Base-by-base conservation (phyloP, 805 yeast genomes). In the Starmerella floris region DNA sequence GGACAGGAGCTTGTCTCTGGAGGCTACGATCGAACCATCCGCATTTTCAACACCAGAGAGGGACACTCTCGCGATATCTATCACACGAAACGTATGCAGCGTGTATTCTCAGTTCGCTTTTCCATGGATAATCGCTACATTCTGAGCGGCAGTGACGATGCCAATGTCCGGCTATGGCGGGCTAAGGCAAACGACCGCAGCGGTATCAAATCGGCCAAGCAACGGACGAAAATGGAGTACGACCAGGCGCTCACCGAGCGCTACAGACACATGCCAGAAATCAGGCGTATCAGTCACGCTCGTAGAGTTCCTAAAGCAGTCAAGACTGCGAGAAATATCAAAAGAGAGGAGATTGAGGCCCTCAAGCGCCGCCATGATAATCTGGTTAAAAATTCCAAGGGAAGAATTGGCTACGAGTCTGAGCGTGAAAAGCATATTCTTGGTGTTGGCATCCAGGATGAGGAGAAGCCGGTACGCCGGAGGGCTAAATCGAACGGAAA, bases 51-150 rank as follows among this genome's bases (percentile, higher is more conserved):
- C 41, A 66, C 76, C 1, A 66, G 72, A 28, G 82, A 80, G 49
- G 97, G 98, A 30, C 97, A 88, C 62, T 82, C 95, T 5, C 71
- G 96, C 49, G 99, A 91, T 56, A 72, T 93, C 35, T 91, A 91
- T 61, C 98, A 91, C 57, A 91, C 98, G 13, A 85, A 84, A 66
- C 74, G 99, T 59, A 91, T 91, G 99, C 99, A 91, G 65, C 79
- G 88, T 46, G 82, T 91, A 10, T 83, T 85, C 62, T 73, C 81
- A 43, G 83, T 79, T 32, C 77, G 78, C 50, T 93, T 70, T 62
- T 74, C 95, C 8, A 84, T 84, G 74, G 99, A 91, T 62, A 72
- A 93, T 42, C 76, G 79, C 57, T 91, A 84, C 63, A 74, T 91
- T 28, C 63, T 87, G 40, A 75, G 84, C 45, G 98, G 96, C 17